These are phyloP conservation scores for Bruguiera sexangula DNA, from an alignment of 345 rosid species.

Conservation along the genomic window DNA sequence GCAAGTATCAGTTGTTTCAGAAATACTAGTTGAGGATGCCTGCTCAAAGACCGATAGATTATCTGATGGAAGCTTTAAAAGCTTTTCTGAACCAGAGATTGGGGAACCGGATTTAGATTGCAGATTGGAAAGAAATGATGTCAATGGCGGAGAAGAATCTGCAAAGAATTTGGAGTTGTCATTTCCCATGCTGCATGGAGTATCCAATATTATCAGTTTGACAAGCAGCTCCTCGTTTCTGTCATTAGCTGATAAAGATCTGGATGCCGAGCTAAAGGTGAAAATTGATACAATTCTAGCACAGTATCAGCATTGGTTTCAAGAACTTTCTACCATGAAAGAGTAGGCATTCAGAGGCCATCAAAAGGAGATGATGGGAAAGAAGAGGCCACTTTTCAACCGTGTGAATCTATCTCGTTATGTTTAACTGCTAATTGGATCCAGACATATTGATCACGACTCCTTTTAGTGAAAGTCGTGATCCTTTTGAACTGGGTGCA, in stretches of 20 bases:
- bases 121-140: conserved; percentile 26
- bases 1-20: conserved; percentile 37
- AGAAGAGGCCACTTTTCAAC: conserved; percentile 6
- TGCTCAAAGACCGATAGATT: conserved; percentile 22
- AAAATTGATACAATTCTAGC: conserved; percentile 19
- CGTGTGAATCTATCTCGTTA: background rate
- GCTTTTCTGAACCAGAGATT: conserved; percentile 25
- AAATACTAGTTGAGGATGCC: conserved; percentile 32
- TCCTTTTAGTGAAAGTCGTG: conserved; percentile 15
- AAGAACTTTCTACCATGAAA: conserved; percentile 22
- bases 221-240: conserved; percentile 11
- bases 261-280: conserved; percentile 16
- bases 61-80: conserved; percentile 29
- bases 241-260: background rate
- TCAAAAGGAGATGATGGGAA: conserved; percentile 21
- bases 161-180: conserved; percentile 23
- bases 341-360: conserved; percentile 19
- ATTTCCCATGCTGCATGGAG: conserved; percentile 28
- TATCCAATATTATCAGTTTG: conserved; percentile 15
- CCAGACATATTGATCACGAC: conserved; percentile 14
- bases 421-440: background rate
- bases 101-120: conserved; percentile 27
- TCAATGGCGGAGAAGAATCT: conserved; percentile 25
- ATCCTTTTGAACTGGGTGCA: background rate
- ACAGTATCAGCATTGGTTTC: conserved; percentile 20